Percentiles rank a stretch among this genome's conserved stretches.
Evolutionary conservation across 1,284 basidiomycete genomes (phyloP).

Genomic region (Cystobasidium slooffiae): DNA sequence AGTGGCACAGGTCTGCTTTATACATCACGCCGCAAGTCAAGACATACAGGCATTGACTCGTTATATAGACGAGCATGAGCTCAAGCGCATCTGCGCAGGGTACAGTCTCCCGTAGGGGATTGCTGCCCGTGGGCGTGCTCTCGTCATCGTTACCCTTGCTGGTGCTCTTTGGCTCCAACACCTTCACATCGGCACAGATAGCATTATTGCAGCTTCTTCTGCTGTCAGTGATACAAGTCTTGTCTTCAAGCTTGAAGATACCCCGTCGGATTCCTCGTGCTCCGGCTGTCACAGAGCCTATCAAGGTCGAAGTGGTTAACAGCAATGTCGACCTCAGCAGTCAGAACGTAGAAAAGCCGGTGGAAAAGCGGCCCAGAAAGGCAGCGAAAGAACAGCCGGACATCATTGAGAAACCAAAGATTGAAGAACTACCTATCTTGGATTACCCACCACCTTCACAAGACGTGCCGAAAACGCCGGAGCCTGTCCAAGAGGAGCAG

Average conservation of each 20-base stretch:
- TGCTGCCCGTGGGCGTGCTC: conserved; percentile 21
- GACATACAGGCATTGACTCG: neutral
- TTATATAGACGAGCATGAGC: neutral
- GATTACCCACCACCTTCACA: neutral
- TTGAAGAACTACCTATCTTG: neutral
- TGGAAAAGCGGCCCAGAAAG: neutral
- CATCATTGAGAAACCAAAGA: neutral
- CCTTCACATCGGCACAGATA: conserved; percentile 30
- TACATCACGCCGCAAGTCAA: neutral
- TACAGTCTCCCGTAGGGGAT: conserved; percentile 24
- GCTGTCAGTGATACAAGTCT: conserved; percentile 28
- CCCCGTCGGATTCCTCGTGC: conserved; percentile 1
- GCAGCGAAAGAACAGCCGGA: neutral
- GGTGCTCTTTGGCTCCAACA: conserved; percentile 27
- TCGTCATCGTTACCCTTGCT: conserved; percentile 27
- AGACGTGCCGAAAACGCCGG: neutral
- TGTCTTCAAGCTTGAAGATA: conserved; percentile 14
- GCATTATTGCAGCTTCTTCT: conserved; percentile 36
- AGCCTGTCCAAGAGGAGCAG: neutral
- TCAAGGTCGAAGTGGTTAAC: conserved; percentile 25
- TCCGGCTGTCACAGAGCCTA: conserved; percentile 22
- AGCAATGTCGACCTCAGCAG: neutral
- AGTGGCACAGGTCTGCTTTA: too few species aligned
- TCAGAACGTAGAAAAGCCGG: conserved; percentile 1
- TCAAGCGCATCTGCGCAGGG: conserved; percentile 26